Percentiles rank a stretch among this genome's conserved stretches.
Evolutionary conservation across 495 filamentous ascomycete genomes (phyloP).

Genomic region (Astrocystis sublimbata): DNA sequence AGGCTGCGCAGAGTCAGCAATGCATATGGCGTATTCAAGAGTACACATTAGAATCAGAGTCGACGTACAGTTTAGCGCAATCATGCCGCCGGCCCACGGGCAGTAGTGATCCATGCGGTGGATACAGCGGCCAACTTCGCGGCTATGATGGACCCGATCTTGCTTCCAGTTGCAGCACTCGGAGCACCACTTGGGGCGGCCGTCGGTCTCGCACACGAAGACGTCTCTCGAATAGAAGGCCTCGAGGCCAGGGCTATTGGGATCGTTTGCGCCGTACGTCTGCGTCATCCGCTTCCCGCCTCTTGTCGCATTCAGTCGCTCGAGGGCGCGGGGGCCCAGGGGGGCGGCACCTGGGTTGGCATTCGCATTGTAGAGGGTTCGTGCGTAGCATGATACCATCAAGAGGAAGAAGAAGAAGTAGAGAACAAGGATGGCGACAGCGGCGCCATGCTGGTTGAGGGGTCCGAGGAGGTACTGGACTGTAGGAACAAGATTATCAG

Average conservation of each 20-base stretch:
- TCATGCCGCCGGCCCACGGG: conserved; percentile 90
- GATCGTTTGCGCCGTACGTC: conserved; percentile 28
- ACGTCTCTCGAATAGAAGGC: conserved; percentile 75
- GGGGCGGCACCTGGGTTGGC: conserved; percentile 70
- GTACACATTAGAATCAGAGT: neutral
- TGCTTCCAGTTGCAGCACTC: conserved; percentile 80
- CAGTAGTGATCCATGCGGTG: conserved; percentile 93
- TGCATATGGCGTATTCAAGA: neutral
- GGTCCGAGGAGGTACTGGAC: conserved; percentile 65
- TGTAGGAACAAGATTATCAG: conserved; percentile 28
- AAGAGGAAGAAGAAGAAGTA: conserved; percentile 70
- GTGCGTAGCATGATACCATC: conserved; percentile 66
- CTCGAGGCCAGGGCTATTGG: conserved; percentile 51
- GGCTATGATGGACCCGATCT: conserved; percentile 82
- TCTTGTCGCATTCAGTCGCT: conserved; percentile 24
- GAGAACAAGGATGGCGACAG: conserved; percentile 66
- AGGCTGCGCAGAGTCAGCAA: conserved; percentile 44
- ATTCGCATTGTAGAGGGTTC: conserved; percentile 64
- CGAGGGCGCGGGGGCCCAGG: conserved; percentile 49
- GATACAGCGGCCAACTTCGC: conserved; percentile 76
- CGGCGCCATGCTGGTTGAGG: conserved; percentile 52
- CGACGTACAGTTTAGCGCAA: conserved; percentile 68
- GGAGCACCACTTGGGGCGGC: conserved; percentile 77
- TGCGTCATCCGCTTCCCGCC: conserved; percentile 27
- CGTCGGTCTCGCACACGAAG: conserved; percentile 79